A percentile compares a stretch with the other conserved stretches of the same genome.
Conservation (phyloP, 1,284 basidiomycete genomes). For the Ceratobasidium sp. region DNA sequence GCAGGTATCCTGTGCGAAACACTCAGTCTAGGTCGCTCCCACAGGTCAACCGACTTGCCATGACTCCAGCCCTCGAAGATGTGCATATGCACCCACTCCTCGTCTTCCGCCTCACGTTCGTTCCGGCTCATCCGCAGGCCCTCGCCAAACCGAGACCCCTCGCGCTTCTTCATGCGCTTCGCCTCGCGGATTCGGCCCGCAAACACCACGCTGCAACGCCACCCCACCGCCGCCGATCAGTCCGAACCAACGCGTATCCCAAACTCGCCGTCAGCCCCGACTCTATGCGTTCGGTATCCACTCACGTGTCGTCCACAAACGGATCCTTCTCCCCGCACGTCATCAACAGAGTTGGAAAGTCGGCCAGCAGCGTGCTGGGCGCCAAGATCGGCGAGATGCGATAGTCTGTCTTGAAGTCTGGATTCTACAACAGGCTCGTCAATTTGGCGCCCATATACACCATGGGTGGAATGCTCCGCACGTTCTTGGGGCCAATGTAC, state of each 20-base stretch:
- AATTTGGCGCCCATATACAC: constrained; percentile 24
- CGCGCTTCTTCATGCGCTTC: constrained; percentile 60
- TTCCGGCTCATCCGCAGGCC: constrained; percentile 58
- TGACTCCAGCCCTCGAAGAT: constrained; percentile 92
- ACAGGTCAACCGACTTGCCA: constrained; percentile 53
- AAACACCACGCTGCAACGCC: constrained; percentile 70
- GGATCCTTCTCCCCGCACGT: constrained; percentile 97
- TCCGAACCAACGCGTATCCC: constrained; percentile 9
- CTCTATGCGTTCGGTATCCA: not conserved
- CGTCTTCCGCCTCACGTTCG: constrained; percentile 75
- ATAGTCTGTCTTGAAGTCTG: constrained; percentile 94
- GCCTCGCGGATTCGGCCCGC: constrained; percentile 92
- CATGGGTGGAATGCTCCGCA: not conserved
- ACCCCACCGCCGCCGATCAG: constrained; percentile 22
- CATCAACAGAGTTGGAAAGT: constrained; percentile 92
- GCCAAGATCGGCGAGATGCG: constrained; percentile 93
- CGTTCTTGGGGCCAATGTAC: constrained; percentile 85
- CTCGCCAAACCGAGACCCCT: constrained; percentile 51
- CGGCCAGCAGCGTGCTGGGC: constrained; percentile 81
- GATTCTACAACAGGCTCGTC: constrained; percentile 61
- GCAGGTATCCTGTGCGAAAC: constrained; percentile 64
- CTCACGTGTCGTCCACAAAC: constrained; percentile 86
- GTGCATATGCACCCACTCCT: constrained; percentile 93
- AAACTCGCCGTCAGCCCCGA: not conserved
- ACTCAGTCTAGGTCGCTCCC: not conserved